Evolutionary conservation across 1,284 basidiomycete species (phyloP), one percentile per base, ranked within the genome.

Genomic region (Chalciporus sp.): DNA sequence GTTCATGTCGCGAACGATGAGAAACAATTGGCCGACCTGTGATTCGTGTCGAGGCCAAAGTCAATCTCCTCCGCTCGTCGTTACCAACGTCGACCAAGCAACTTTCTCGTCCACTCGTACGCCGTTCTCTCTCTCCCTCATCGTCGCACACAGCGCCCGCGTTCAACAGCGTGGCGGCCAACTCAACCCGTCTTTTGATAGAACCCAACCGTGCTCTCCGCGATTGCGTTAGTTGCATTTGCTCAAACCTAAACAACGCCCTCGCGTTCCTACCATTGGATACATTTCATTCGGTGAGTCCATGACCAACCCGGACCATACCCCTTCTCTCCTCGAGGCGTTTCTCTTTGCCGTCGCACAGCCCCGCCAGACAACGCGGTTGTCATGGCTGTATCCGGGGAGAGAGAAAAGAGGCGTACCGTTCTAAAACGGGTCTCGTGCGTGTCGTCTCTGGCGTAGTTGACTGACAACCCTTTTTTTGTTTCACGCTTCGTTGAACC

Each of bases 11-110:
- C 55, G 65, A 49, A 54, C 42, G 56, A 52, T 59, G 51, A 54
- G 57, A 62, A 43, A 37, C 35, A 44, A 45, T 47, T 47, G 44
- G 59, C 55, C 49, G 43, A 52, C 55, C 49, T 55, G 61, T 59
- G 58, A 61, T 63, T 65, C 59, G 62, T 60, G 62, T 62, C 43
- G 58, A 58, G 58, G 65, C 52, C 57, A 58, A 47, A 58, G 58
- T 57, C 55, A 61, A 63, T 67, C 66, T 56, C 57, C 59, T 56
- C 58, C 47, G 61, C 58, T 68, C 59, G 61, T 68, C 68, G 70
- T 67, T 57, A 57, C 49, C 66, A 57, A 50, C 59, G 49, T 48
- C 68, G 67, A 58, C 64, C 53, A 42, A 55, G 53, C 49, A 58
- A 56, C 43, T 47, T 42, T 51, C 26, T 47, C 49, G 47, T 45